Evolutionary conservation across 345 rosid species (phyloP), one percentile per base, ranked within the genome.

Genomic region (Moringa oleifera): DNA sequence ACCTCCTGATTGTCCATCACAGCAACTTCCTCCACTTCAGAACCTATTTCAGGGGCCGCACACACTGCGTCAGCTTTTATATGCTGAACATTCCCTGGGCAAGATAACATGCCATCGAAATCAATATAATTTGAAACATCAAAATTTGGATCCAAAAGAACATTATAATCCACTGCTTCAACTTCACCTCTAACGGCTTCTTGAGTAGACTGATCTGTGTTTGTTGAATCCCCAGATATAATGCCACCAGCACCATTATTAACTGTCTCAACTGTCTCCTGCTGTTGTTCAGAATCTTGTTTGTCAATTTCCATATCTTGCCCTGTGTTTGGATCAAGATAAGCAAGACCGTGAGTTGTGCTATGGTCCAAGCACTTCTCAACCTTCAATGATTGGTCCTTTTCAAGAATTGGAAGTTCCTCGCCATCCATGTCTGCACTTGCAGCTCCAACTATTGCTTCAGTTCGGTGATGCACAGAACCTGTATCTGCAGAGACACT

Each of bases 401-500:
- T 53, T 61, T 23, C 61, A 61, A 67, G 66, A 61, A 55, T 21
- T 45, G 58, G 25, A 68, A 66, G 67, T 57, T 65, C 63, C 70
- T 59, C 70, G 51, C 49, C 31, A 0, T 53, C 63, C 57, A 55
- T 51, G 47, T 41, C 47, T 41, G 47, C 47, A 41, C 1, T 16
- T 37, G 53, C 59, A 45, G 58, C 66, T 59, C 63, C 71, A 21
- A 25, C 64, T 62, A 61, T 50, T 71, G 62, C 76, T 61, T 68
- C 68, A 55, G 57, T 71, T 64, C 74, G 69, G 61, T 69, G 73
- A 58, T 46, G 54, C 16, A 67, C 60, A 58, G 71, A 18, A 63
- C 53, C 51, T 4, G 69, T 49, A 81, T 76, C 90, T 71, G 80
- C 79, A 77, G 55, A 57, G 61, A 64, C 74, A 71, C 66, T 73